phyloP scores from a whole-genome alignment of 1,284 basidiomycete species.

The Leccinum pachyderme region DNA sequence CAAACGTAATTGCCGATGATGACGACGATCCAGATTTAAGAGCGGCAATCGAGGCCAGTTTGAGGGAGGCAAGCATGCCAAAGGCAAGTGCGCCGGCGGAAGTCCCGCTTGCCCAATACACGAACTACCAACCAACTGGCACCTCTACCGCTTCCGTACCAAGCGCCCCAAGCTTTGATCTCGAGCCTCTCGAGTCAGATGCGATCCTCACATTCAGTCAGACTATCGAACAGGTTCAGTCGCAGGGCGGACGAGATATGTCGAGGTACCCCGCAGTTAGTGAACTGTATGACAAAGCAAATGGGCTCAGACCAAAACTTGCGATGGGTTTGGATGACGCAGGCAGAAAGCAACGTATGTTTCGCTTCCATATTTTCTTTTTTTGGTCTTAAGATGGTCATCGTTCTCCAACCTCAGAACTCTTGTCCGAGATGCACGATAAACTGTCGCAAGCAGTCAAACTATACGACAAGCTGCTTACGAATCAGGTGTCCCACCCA shows the following conservation, averaged over 20 bases:
- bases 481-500: slow-evolving; percentile 76
- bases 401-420: slow-evolving; percentile 48
- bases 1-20: slow-evolving; percentile 48
- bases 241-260: slow-evolving; percentile 75
- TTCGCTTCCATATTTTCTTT: not conserved
- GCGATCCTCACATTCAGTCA: slow-evolving; percentile 87
- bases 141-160: slow-evolving; percentile 42
- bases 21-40: slow-evolving; percentile 92
- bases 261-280: slow-evolving; percentile 79
- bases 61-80: slow-evolving; percentile 81
- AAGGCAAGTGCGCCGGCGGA: slow-evolving; percentile 75
- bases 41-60: slow-evolving; percentile 93
- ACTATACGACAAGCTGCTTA: slow-evolving; percentile 84
- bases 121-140: slow-evolving; percentile 41
- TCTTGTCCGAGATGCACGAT: slow-evolving; percentile 89
- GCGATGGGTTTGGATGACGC: slow-evolving; percentile 86
- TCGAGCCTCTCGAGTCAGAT: slow-evolving; percentile 78
- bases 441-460: slow-evolving; percentile 90
- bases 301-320: slow-evolving; percentile 77
- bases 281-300: slow-evolving; percentile 84
- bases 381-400: not conserved
- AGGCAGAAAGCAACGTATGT: slow-evolving; percentile 81
- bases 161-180: slow-evolving; percentile 70
- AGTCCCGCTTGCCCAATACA: slow-evolving; percentile 52
- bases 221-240: slow-evolving; percentile 81